phyloP scores from a whole-genome alignment of 805 yeast genomes.

The Nadsonia fulvescens region DNA sequence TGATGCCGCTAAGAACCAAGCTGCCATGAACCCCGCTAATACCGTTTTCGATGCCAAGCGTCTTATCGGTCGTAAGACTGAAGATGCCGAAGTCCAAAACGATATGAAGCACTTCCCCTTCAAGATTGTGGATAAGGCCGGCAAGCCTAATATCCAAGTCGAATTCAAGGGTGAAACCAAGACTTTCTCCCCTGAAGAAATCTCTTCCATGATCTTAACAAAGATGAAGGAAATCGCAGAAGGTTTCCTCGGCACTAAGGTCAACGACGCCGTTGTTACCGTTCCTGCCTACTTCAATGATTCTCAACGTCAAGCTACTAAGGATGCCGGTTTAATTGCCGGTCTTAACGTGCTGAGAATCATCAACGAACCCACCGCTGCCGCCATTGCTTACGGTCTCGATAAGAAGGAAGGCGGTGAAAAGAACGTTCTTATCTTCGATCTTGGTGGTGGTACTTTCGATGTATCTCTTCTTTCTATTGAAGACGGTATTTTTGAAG shows the following conservation, averaged over 20 bases:
- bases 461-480: conserved; percentile 87
- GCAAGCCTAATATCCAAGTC: conserved; percentile 77
- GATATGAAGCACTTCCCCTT: conserved; percentile 86
- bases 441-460: conserved; percentile 98
- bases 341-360: conserved; percentile 89
- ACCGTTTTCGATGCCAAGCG: conserved; percentile 94
- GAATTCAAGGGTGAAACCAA: conserved; percentile 79
- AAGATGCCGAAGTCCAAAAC: conserved; percentile 58
- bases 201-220: conserved; percentile 77
- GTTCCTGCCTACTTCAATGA: conserved; percentile 97
- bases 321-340: conserved; percentile 93
- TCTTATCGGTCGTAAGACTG: conserved; percentile 71
- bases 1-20: conserved; percentile 97
- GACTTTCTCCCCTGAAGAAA: conserved; percentile 83
- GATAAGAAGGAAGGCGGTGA: conserved; percentile 47
- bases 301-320: conserved; percentile 96
- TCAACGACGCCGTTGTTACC: conserved; percentile 84
- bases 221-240: conserved; percentile 94
- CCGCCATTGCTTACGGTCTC: conserved; percentile 97
- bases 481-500: conserved; percentile 93
- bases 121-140: conserved; percentile 56
- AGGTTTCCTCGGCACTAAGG: conserved; percentile 67
- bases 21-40: conserved; percentile 88
- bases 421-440: conserved; percentile 81
- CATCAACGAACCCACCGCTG: conserved; percentile 96